Base-by-base conservation (phyloP, 2,329 filamentous ascomycete species). In the Didymella pomorum region DNA sequence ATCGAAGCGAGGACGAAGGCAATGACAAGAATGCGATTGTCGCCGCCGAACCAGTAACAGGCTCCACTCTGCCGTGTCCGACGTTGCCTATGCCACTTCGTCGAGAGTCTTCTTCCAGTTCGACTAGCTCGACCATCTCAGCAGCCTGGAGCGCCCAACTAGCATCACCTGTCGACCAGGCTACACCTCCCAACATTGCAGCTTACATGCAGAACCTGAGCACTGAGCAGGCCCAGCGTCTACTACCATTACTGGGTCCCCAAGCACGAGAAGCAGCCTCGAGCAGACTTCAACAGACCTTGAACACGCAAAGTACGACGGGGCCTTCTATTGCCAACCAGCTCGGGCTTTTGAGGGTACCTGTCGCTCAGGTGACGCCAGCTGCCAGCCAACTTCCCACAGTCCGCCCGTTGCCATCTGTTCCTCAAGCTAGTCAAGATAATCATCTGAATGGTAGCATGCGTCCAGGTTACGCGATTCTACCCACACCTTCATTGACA, bases 161-260 rank as follows among this genome's bases (percentile, higher is more conserved):
- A 14, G n/a, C 28, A 16, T 26, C 44, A 11, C 8, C 2, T 21
- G n/a, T 46, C 16, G 26, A 35, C 10, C 43, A 14, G 35, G n/a
- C 35, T 25, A 54, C 41, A 11, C 51, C 48, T 45, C 21, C 54
- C 9, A 43, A 39, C 18, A 43, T 67, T 16, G 41, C 42, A 21
- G 47, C 47, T 12, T 67, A 60, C 44, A 57, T 70, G 33, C 61
- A 47, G 23, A 61, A 51, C 18, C 33, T 64, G 12, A 60, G 25
- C 16, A 23, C 28, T 12, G 58, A 55, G 20, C 62, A 64, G 45
- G 49, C 61, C 18, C 33, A 48, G 16, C 31, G 29, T 18, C 41
- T 67, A 10, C 31, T 63, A 18, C 48, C 62, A 9, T 16, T 60
- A 2, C 9, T 67, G 11, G 54, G 51, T 20, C 29, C 48, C 2